Evolutionary conservation across 495 filamentous ascomycete genomes (phyloP), one percentile per base, ranked within the genome.

Genomic region (Cenococcum geophilum): DNA sequence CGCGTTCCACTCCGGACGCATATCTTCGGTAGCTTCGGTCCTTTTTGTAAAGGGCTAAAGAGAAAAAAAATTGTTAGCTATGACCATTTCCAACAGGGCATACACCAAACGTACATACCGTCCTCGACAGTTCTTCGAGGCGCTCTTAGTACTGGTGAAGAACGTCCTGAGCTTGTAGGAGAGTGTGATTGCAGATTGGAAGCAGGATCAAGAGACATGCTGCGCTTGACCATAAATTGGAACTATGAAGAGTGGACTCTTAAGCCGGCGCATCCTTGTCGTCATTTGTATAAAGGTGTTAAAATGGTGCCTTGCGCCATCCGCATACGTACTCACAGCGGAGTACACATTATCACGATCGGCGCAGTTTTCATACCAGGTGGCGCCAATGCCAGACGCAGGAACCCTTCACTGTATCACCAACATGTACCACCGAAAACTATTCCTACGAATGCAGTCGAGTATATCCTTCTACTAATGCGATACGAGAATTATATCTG

Each of bases 11-110:
- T 54, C 83, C 85, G 42, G 86, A 86, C 23, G 89, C 89, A 85
- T 96, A 99, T 67, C 89, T 84, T 62, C 92, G 89, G 70, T 90
- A 95, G 65, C 83, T 82, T 75, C 95, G 96, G 75, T 98, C 92
- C 74, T 93, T 95, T 62, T 80, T 85, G 21, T 84, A 77, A 48
- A 78, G 72, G 47, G 89, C 90, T 70, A 27, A 53, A 21, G 12
- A 25, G 45, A 40, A 34, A 25, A 23, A 23, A 22, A 16, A 20
- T 9, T 18, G 20, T 68, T 34, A 68, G 66, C 58, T 23, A 32
- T 25, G 14, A 14, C 20, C 25, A 35, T 11, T 11, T 4, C 2
- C 25, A 43, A 18, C 34, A 21, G 37, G 16, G 21, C n/a, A 16
- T 10, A 55, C n/a, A 47, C 22, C n/a, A 42, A 32, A 61, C 61